A percentile compares a stretch with the other conserved stretches of the same genome.
phyloP scores from a whole-genome alignment of 257 asterid genomes.

The Ocimum tenuiflorum region DNA sequence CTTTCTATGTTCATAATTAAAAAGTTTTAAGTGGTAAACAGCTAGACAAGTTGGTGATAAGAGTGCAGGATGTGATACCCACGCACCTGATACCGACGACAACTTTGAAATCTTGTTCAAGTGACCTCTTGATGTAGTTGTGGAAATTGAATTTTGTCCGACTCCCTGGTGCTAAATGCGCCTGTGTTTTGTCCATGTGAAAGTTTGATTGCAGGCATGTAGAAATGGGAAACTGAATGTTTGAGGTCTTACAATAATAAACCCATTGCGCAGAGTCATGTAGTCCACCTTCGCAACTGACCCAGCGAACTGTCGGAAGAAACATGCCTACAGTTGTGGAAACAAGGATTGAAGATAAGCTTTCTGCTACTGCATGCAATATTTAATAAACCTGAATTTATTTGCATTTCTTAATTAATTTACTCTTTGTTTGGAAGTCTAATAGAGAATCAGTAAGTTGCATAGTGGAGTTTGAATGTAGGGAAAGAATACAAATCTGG shows the following conservation, averaged over 20 bases:
- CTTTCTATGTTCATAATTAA: neutral
- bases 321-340: constrained; percentile 39
- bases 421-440: no score
- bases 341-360: neutral
- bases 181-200: constrained; percentile 26
- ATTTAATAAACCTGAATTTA: neutral
- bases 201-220: neutral
- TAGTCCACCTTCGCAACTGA: constrained; percentile 57
- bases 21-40: neutral
- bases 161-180: constrained; percentile 47
- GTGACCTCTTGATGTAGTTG: constrained; percentile 49
- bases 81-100: constrained; percentile 51
- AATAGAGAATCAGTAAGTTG: neutral
- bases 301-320: constrained; percentile 50
- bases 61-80: neutral
- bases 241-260: constrained; percentile 34
- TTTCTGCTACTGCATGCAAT: neutral
- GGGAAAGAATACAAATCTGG: neutral
- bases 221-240: neutral
- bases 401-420: no score
- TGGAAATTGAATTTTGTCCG: constrained; percentile 41
- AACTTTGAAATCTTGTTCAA: constrained; percentile 58
- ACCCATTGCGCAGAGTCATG: constrained; percentile 52
- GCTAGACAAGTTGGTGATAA: neutral
- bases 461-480: neutral